These are phyloP conservation scores for Zymoseptoria ardabiliae DNA, from an alignment of 2,329 filamentous ascomycete species.

Conservation along the genomic window DNA sequence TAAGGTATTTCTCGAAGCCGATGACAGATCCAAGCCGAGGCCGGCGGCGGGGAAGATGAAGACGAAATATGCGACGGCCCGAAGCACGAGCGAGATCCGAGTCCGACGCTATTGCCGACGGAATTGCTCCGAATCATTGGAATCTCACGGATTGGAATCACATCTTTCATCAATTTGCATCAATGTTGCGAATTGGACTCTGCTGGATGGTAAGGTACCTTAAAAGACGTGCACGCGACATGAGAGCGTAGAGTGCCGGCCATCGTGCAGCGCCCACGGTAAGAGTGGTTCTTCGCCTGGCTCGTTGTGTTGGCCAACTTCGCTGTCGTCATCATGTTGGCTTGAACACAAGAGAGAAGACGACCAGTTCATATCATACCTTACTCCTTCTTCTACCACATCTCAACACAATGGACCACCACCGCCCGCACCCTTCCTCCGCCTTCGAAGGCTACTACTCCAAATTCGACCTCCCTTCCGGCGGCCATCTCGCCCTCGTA, in stretches of 20 bases:
- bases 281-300: not conserved
- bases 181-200: too few relatives aligned
- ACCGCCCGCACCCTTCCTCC: slow-evolving; percentile 34
- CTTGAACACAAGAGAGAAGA: not conserved
- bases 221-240: too few relatives aligned
- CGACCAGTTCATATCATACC: not conserved
- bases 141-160: too few relatives aligned
- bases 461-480: slow-evolving; percentile 42
- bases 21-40: not conserved
- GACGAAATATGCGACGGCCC: not conserved
- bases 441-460: slow-evolving; percentile 47
- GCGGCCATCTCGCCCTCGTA: slow-evolving; percentile 40
- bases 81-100: not conserved
- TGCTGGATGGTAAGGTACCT: too few relatives aligned
- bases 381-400: not conserved
- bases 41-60: too few relatives aligned
- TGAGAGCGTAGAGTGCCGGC: too few relatives aligned
- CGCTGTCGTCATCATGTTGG: not conserved
- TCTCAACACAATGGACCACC: slow-evolving; percentile 33
- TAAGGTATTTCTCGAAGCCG: not conserved
- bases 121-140: not conserved
- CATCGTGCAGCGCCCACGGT: too few relatives aligned
- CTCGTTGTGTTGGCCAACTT: not conserved
- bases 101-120: not conserved
- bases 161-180: too few relatives aligned